Evolutionary conservation across 164 flowering plant genomes (phyloP), one percentile per base, ranked within the genome.

Genomic region (Hamamelis virginiana): DNA sequence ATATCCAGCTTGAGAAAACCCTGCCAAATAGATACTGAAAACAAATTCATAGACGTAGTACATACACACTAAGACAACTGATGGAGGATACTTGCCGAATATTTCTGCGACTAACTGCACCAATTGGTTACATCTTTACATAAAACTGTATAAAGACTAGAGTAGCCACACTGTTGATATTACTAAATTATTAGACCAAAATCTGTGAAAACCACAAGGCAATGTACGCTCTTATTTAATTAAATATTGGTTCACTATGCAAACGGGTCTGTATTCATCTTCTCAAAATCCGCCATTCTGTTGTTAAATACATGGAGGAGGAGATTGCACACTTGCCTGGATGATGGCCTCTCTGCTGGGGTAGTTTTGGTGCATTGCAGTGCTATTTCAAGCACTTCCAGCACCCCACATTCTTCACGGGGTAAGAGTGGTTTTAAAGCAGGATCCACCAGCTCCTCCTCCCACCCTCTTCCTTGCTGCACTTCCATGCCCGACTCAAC

Each of bases 361-460:
- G 73, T 79, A 26, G 88, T 84, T 78, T 86, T 87, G 5, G 99
- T 91, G 87, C 99, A 96, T 53, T 85, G 84, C 57, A 96, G 63
- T 23, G 96, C 97, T 28, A 93, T 81, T 12, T 96, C 94, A 4
- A 96, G 92, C 66, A 91, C 84, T 72, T 89, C 91, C 47, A 83
- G 83, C 43, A 86, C 85, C 43, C 90, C 81, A 59, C 71, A 75
- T 72, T 90, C 92, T 74, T 96, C 97, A 4, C 76, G 72, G 0
- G 89, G 87, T 15, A 82, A 38, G 50, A 89, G 70, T 5, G 98
- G 92, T 59, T 80, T 85, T 72, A 93, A 48, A 1, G 69, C 77
- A 2, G 90, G 83, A 77, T 96, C 99, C 5, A 96, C 60, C 52
- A 89, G 66, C 67, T 81, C 89, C 65, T 81, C 89, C 65, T 84